Conservation (phyloP, 805 yeast species). For the Kodamaea restingae region DNA sequence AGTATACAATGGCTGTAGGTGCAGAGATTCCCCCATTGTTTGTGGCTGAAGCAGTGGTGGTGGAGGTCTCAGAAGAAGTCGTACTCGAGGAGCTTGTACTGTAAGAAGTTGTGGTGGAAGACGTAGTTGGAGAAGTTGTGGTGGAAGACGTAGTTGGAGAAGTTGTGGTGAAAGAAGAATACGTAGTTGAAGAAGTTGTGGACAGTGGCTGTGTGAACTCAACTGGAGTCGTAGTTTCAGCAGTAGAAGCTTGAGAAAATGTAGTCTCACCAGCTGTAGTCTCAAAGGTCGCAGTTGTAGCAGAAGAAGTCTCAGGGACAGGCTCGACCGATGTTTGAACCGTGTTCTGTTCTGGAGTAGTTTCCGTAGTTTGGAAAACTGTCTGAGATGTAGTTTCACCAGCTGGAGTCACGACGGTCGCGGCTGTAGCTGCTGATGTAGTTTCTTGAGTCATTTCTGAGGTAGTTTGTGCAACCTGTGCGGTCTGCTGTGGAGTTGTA, state of each 20-base stretch:
- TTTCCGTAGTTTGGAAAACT: neutral
- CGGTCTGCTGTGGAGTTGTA: conserved; percentile 18
- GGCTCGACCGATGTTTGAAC: neutral
- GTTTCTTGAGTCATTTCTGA: conserved; percentile 3
- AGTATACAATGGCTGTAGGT: conserved; percentile 65
- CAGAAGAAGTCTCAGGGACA: conserved; percentile 30
- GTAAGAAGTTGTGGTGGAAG: conserved; percentile 12
- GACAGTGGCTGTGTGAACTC: too few relatives aligned
- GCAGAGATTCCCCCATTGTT: conserved; percentile 21
- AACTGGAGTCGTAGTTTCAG: conserved; percentile 18
- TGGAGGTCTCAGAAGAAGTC: conserved; percentile 11
- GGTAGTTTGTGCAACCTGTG: conserved; percentile 21
- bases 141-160: too few relatives aligned
- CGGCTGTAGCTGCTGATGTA: too few relatives aligned
- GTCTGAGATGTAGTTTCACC: too few relatives aligned
- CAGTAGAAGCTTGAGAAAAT: conserved; percentile 32
- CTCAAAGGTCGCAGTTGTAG: conserved; percentile 13
- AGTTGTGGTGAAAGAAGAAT: too few relatives aligned
- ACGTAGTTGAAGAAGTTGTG: conserved; percentile 5
- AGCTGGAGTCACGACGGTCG: too few relatives aligned
- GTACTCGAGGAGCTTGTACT: conserved; percentile 13
- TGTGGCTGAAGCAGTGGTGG: conserved; percentile 15
- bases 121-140: too few relatives aligned
- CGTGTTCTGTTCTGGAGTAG: too few relatives aligned
- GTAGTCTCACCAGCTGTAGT: neutral